Evolutionary conservation across 345 rosid species (phyloP), one percentile per base, ranked within the genome.

Genomic region (Rhizophora mangle): DNA sequence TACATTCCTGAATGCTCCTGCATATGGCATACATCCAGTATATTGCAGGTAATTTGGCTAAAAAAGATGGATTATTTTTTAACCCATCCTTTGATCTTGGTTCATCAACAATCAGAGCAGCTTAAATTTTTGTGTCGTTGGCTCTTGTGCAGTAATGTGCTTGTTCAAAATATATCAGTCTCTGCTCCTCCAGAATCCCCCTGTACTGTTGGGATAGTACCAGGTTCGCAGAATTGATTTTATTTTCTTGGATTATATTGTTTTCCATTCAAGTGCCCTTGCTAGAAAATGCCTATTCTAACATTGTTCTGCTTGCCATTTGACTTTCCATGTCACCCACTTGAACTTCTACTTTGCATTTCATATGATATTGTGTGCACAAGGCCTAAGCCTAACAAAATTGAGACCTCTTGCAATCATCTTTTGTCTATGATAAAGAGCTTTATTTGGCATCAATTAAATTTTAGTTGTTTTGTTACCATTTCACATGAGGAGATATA

Each of bases 21-120:
- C 96, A 13, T 80, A 84, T 78, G 76, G 81, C 78, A 87, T 94
- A 55, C 98, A 94, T 75, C 96, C 97, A 37, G 96, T 91, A 27
- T 89, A 91, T 69, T 91, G 98, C 78, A 93, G 95, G 92, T 85
- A 69, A 61, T 74, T 75, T 65, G 5, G 1, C 26, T 7, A 27
- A 58, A 67, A 21, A 31, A 5, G 13, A 8, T 15, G 13, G 19
- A 43, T 15, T 43, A 13, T 43, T 15, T 15, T 8, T 16, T 30
- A 55, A 1, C 55, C 24, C 19, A 19, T 61, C 36, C 66, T 68
- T 68, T 46, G 1, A 57, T 71, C 54, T 57, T 37, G 0, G 52
- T 10, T 34, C 37, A 36, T n/a, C 15, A 32, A 51, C n/a, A 9
- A 26, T 22, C 54, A 11, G 43, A 22, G 60, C 22, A 49, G 60